These are phyloP conservation scores for Triangularia verruculosa DNA, from an alignment of 2,329 filamentous ascomycete species.

Conservation along the genomic window DNA sequence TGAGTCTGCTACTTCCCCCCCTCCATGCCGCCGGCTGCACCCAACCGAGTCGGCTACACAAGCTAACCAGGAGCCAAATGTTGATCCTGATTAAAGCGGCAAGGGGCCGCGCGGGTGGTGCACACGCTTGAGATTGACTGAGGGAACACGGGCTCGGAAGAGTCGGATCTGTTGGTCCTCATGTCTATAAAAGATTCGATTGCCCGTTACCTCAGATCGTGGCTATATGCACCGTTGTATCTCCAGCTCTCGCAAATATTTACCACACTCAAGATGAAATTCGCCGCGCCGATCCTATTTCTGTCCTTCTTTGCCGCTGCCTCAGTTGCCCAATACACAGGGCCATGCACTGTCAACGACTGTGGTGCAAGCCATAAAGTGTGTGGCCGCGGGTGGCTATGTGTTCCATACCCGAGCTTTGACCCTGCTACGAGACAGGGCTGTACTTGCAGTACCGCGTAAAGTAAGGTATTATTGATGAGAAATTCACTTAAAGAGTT, in stretches of 20 bases:
- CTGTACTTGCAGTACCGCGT: slow-evolving; percentile 24
- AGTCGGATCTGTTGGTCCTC: not conserved
- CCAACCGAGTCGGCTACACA: not conserved
- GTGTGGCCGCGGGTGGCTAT: slow-evolving; percentile 26
- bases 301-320: slow-evolving; percentile 3
- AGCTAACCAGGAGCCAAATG: not conserved
- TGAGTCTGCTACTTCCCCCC: not conserved
- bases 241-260: not conserved
- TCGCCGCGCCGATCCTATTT: slow-evolving; percentile 13
- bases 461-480: too few species aligned
- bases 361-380: slow-evolving; percentile 21
- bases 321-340: slow-evolving; percentile 23
- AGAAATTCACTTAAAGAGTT: too few species aligned
- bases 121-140: not conserved
- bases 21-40: not conserved
- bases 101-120: not conserved
- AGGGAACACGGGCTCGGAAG: not conserved
- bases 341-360: slow-evolving; percentile 20
- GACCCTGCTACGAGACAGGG: slow-evolving; percentile 23
- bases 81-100: not conserved
- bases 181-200: not conserved
- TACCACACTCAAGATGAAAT: slow-evolving; percentile 12
- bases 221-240: not conserved
- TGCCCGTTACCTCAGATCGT: not conserved
- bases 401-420: slow-evolving; percentile 24